Base-by-base conservation (phyloP, 2,329 filamentous ascomycete species). In the Trichoderma lentiforme region DNA sequence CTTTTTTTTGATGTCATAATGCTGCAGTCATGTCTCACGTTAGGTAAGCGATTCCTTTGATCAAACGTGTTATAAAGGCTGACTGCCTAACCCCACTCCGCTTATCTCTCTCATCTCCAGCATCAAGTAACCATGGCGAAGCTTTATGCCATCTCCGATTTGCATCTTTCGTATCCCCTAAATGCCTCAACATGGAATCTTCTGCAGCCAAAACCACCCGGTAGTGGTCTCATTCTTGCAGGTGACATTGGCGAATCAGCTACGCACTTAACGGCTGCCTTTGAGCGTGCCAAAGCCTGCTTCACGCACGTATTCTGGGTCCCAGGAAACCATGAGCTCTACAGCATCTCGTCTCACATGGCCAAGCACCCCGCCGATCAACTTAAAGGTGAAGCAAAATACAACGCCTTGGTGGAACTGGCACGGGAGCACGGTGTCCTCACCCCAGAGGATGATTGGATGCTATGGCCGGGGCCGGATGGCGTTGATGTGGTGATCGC, bases 251-350 rank as follows among this genome's bases (percentile, higher is more conserved):
- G 66, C 21, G 66, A 69, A 61, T 69, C 66, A 51, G 66, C 66
- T 26, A 34, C 53, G 8, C 66, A 69, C 21, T 15, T 69, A 14
- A 61, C 7, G 12, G 11, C n/a, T 51, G 66, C 57, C n/a, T 69
- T 69, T 43, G 24, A 61, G 8, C 66, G 56, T n/a, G 66, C 66
- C 56, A 69, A 69, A 61, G 66, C 34, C 8, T 69, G 66, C 28
- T 69, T 69, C 28, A 69, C 66, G 14, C 66, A 69, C 18, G 66
- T 69, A 4, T 69, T 69, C 28, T 69, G 66, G 66, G 66, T 69
- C 4, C 66, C 66, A 9, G 66, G 66, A 34, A 69, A 69, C 36
- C 66, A 69, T 61, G 66, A 69, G n/a, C 56, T 69, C 28, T 69
- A 69, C n/a, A 61, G 24, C 18, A 26, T 69, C 36, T 61, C 66